Base-by-base conservation (phyloP, 768 basidiomycete genomes). In the Pleurotus tuber-regium region DNA sequence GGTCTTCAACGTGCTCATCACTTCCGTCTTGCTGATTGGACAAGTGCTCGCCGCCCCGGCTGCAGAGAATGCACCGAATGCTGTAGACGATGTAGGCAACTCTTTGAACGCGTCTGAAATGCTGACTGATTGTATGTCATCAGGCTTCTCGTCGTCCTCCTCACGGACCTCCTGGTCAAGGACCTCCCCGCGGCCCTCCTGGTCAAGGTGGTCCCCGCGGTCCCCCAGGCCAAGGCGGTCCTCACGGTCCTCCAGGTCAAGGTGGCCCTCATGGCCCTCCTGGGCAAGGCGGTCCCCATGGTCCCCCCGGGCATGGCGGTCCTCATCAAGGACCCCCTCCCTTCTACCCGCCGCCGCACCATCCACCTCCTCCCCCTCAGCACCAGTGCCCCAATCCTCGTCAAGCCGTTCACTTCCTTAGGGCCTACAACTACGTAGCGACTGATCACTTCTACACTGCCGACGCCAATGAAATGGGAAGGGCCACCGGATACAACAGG, bases 361-460 rank as follows among this genome's bases (percentile, higher is more conserved):
- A 35, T 24, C 46, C 18, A 29, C 46, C 46, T 24, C 46, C 16
- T 11, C 46, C 46, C 6, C 14, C 7, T 23, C 46, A 48, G n/a
- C 30, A 23, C 31, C 18, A 10, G 11, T 48, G 46, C 46, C 46
- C 46, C 16, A 50, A 50, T 24, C 39, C 24, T 26, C 49, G 23
- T 11, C 12, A 50, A 8, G 49, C 49, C 9, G 30, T 29, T 6
- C 25, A 33, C 16, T 50, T 50, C 26, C n/a, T 39, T 36, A 23
- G 49, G 24, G 49, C 36, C 10, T 25, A 23, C 49, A 39, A 28
- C 36, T 8, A 9, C 12, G 12, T 26, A 10, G 39, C n/a, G 10
- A 39, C 49, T 29, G 24, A 50, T 21, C 49, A 50, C 39, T 50
- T 50, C 36, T 50, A 50, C 49, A 50, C 49, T 3, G 40, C 49